Base-by-base conservation (phyloP, 352 stramenopile genomes). In the Bremia lactucae region DNA sequence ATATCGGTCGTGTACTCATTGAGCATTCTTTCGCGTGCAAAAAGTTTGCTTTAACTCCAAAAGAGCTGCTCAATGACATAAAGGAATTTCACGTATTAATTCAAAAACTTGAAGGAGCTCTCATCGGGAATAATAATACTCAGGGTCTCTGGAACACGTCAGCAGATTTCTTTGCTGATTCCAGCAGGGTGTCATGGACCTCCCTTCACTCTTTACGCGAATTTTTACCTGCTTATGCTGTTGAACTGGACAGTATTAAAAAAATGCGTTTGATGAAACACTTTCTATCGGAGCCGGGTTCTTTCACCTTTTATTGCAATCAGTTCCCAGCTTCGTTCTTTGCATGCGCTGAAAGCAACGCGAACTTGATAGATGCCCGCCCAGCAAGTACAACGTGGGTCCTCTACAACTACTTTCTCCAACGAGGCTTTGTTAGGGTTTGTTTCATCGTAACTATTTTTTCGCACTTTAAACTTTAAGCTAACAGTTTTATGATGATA, bases 381-480 rank as follows among this genome's bases (percentile, higher is more conserved):
- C n/a, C 50, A 24, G 34, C 31, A 16, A 46, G 45, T 8, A 53
- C 39, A 14, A 76, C 65, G 7, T 60, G 64, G 51, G 46, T 76
- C 10, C 56, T 84, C 9, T 87, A 87, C 65, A 90, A 88, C 45
- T 88, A 87, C 49, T 80, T 73, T 41, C 29, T 83, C 4, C 74
- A 87, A 41, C 72, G 76, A 18, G 71, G 61, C 2, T 84, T 92
- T 42, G 41, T 56, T 18, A 72, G 68, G 47, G 80, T 92, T 63
- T 21, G 69, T 63, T 42, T 33, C 15, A 13, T 42, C 18, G 3
- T 10, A n/a, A 11, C 13, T 37, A 43, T 37, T 22, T 14, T 36
- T 23, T 58, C 7, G 4, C 33, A 38, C 3, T 4, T 5, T n/a
- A 8, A 14, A 6, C 5, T 20, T 24, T 28, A 8, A 36, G 23